phyloP scores from a whole-genome alignment of 2,329 filamentous ascomycete genomes.

The Blastomyces gilchristii region DNA sequence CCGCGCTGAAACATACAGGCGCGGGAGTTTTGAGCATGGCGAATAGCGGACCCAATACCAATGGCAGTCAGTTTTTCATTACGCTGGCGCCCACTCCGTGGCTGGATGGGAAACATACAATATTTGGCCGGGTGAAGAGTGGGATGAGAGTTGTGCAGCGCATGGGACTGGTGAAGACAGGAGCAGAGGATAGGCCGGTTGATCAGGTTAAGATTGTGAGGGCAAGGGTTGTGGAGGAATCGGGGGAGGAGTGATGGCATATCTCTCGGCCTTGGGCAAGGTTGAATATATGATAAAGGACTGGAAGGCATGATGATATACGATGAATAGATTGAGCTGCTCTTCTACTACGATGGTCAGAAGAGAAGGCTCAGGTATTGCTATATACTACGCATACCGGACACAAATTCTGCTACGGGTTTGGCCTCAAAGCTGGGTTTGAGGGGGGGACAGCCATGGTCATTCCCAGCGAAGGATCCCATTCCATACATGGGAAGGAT shows the following conservation, averaged over 20 bases:
- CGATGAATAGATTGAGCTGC: background rate
- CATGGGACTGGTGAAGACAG: slow-evolving; percentile 81
- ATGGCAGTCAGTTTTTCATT: slow-evolving; percentile 92
- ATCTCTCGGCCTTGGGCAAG: background rate
- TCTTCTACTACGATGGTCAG: background rate
- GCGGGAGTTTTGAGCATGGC: slow-evolving; percentile 95
- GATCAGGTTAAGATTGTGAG: slow-evolving; percentile 72
- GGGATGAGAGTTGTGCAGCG: slow-evolving; percentile 77
- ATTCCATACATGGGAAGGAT: background rate
- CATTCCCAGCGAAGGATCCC: background rate
- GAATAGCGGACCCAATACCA: slow-evolving; percentile 85
- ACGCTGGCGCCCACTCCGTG: slow-evolving; percentile 90
- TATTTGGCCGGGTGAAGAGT: slow-evolving; percentile 80
- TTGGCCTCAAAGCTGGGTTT: background rate
- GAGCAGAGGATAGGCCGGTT: slow-evolving; percentile 64
- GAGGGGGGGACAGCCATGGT: background rate
- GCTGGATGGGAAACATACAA: slow-evolving; percentile 94
- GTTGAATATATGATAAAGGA: background rate
- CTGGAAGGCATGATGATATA: background rate
- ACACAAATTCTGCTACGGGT: background rate
- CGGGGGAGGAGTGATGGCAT: slow-evolving; percentile 33
- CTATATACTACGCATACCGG: background rate
- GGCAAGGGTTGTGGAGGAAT: slow-evolving; percentile 58
- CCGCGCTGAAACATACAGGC: slow-evolving; percentile 75
- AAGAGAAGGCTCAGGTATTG: background rate